A percentile compares a stretch with the other conserved stretches of the same genome.
Evolutionary conservation across 2,329 filamentous ascomycete species (phyloP).

Genomic region (Penicillium glabrum): DNA sequence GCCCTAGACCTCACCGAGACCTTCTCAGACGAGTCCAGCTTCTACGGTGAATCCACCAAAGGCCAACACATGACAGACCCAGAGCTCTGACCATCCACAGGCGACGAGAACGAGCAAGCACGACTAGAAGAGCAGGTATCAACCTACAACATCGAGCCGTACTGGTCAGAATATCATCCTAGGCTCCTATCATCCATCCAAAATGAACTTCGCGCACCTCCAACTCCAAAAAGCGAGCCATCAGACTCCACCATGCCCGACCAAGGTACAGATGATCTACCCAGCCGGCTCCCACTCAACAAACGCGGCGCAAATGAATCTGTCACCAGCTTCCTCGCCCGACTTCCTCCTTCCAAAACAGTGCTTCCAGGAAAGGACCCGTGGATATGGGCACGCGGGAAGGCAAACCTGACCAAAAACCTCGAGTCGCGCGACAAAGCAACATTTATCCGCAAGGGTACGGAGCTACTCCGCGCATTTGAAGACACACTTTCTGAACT

Average conservation of each 20-base stretch:
- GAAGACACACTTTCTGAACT: constrained; percentile 50
- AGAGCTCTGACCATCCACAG: constrained; percentile 39
- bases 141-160: constrained; percentile 52
- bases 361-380: constrained; percentile 46
- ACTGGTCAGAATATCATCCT: constrained; percentile 45
- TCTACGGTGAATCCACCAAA: constrained; percentile 37
- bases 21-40: constrained; percentile 46
- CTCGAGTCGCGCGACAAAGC: constrained; percentile 40
- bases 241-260: background rate
- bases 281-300: constrained; percentile 2
- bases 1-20: constrained; percentile 20
- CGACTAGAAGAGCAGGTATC: constrained; percentile 52
- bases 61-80: background rate
- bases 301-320: constrained; percentile 53
- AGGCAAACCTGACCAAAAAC: constrained; percentile 40
- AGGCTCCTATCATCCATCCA: constrained; percentile 36
- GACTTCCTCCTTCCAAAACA: constrained; percentile 68
- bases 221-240: background rate
- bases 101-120: constrained; percentile 53
- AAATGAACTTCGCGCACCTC: constrained; percentile 8
- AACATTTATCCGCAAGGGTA: constrained; percentile 55
- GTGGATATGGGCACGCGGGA: constrained; percentile 76
- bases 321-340: constrained; percentile 63
- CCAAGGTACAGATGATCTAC: background rate
- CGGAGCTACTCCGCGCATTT: constrained; percentile 54